Percentiles rank a stretch among this genome's conserved stretches.
Evolutionary conservation across 2,329 filamentous ascomycete genomes (phyloP).

Genomic region (Parascedosporium putredinis): DNA sequence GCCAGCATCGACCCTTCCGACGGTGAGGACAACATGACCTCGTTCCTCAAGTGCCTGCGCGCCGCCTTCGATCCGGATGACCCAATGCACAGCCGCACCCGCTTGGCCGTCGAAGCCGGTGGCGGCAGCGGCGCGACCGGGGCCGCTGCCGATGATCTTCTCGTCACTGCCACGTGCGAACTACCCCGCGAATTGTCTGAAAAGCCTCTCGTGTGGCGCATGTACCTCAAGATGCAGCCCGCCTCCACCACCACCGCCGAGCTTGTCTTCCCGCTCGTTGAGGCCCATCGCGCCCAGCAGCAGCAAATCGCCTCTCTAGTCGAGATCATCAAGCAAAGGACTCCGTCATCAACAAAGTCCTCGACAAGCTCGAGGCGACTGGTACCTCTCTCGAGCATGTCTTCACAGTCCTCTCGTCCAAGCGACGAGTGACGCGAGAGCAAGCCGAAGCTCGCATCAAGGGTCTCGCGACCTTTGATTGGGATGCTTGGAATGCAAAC

Average conservation of each 20-base stretch:
- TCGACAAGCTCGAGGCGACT: conserved; percentile 43
- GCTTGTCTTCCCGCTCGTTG: conserved; percentile 41
- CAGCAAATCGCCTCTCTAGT: conserved; percentile 33
- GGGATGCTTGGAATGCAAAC: neutral
- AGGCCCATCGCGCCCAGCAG: conserved; percentile 29
- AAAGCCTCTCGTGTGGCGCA: conserved; percentile 52
- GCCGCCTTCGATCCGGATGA: conserved; percentile 38
- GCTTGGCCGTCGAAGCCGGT: conserved; percentile 26
- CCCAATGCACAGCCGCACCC: conserved; percentile 31
- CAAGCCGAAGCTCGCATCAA: conserved; percentile 37
- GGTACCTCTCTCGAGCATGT: conserved; percentile 42
- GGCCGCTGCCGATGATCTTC: conserved; percentile 36
- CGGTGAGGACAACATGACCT: conserved; percentile 54
- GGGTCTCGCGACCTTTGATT: conserved; percentile 37
- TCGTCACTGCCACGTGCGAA: conserved; percentile 44
- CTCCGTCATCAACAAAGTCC: conserved; percentile 34
- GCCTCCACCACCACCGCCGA: conserved; percentile 32
- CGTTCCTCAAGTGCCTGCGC: conserved; percentile 54
- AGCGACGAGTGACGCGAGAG: conserved; percentile 33
- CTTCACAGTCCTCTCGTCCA: conserved; percentile 39
- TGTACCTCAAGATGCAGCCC: conserved; percentile 41
- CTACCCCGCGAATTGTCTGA: conserved; percentile 46
- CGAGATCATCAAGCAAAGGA: conserved; percentile 39
- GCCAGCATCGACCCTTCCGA: conserved; percentile 66
- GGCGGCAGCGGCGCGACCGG: conserved; percentile 20